Evolutionary conservation across 2,329 filamentous ascomycete species (phyloP), one percentile per base, ranked within the genome.

Genomic region (Bipolaris sorokiniana): DNA sequence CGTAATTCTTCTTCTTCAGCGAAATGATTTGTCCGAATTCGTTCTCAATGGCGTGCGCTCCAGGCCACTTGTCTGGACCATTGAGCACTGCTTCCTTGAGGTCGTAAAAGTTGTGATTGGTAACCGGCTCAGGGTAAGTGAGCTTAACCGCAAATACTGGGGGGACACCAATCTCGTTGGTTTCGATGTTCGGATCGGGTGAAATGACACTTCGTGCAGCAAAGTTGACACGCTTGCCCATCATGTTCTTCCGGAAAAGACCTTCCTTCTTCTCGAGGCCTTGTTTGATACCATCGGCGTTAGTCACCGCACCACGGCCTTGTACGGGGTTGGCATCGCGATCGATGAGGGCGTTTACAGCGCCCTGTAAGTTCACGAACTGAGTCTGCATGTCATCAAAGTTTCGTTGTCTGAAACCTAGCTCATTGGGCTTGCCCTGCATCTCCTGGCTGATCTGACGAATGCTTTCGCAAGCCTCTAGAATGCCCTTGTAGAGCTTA

Each of bases 171-270:
- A 99, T 98, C 78, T 99, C 95, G 76, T 97, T 98, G 16, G 95
- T 98, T 77, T 99, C 95, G 70, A 99, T 97, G 72, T 98, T 99
- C 2, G 95, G 95, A 73, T 99, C 95, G 0, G 95, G 95, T 9
- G 94, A 98, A 68, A 99, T 99, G 75, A 99, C 95, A 84, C 91
- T 96, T 76, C 95, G 90, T 36, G 95, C 95, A 48, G 95, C 95
- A 75, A 95, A 98, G 77, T 99, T 98, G 79, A 99, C 95, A 82
- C 95, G 92, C 83, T 99, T 99, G 59, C 95, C 95, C 95, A 99
- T 99, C 95, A 99, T 98, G 78, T 99, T 97, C 82, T 97, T 98
- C 69, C 95, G 86, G 82, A 99, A 99, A 28, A 99, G 83, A 64
- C 95, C 95, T 73, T 99, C 96, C 79, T 99, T 99, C 83, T 99